phyloP scores from a whole-genome alignment of 1,139 yeast genomes.

The Wickerhamiella pararugosa region DNA sequence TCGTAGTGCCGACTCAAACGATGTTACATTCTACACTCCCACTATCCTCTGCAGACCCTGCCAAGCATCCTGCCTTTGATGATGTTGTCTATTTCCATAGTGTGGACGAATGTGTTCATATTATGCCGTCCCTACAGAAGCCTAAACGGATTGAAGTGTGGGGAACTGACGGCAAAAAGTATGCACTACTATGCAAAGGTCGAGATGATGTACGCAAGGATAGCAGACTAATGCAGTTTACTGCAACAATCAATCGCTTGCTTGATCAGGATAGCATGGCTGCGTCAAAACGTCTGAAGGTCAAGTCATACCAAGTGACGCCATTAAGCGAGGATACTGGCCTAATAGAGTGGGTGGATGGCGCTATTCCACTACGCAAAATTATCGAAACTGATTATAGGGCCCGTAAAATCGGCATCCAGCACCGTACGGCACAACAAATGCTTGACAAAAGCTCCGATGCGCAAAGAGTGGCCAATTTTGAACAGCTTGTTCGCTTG shows the following conservation, averaged over 20 bases:
- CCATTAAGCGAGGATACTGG: constrained; percentile 84
- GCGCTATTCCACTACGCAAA: constrained; percentile 66
- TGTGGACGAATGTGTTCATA: constrained; percentile 47
- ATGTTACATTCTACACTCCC: too few species aligned
- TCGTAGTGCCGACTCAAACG: too few species aligned
- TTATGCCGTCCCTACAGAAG: constrained; percentile 70
- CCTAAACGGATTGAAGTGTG: constrained; percentile 66
- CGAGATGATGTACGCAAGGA: constrained; percentile 91
- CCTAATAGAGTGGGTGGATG: constrained; percentile 81
- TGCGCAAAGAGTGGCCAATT: constrained; percentile 2
- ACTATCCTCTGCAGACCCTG: too few species aligned
- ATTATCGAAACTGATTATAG: constrained; percentile 37
- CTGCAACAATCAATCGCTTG: constrained; percentile 70
- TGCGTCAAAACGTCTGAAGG: constrained; percentile 50
- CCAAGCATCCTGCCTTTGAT: constrained; percentile 4
- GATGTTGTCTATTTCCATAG: constrained; percentile 11
- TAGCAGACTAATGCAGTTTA: constrained; percentile 86
- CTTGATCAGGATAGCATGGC: constrained; percentile 56
- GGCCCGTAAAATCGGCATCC: constrained; percentile 24
- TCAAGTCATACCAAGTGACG: constrained; percentile 75
- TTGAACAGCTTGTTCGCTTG: constrained; percentile 17
- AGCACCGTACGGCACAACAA: constrained; percentile 6
- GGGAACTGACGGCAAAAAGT: constrained; percentile 63
- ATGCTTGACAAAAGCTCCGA: background rate
- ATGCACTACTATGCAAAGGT: constrained; percentile 66